phyloP scores from a whole-genome alignment of 2,329 filamentous ascomycete genomes.

The Aspergillus proliferans region DNA sequence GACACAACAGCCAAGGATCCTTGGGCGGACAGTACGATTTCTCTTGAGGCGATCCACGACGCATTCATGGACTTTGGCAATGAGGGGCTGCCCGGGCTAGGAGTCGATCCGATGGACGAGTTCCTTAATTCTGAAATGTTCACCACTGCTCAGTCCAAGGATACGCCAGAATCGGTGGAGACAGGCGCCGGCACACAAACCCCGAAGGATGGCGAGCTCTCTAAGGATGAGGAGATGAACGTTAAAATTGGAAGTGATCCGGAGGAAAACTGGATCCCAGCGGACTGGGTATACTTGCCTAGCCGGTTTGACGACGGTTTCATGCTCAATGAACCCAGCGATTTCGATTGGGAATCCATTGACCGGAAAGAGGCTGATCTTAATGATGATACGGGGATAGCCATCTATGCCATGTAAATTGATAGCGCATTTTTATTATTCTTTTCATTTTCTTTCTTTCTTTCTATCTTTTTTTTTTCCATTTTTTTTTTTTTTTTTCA shows the following conservation, averaged over 20 bases:
- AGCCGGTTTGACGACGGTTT: slow-evolving; percentile 19
- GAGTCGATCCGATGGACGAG: slow-evolving; percentile 32
- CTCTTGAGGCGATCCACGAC: slow-evolving; percentile 32
- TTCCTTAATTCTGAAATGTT: slow-evolving; percentile 34
- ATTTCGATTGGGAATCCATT: slow-evolving; percentile 36
- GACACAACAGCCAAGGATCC: slow-evolving; percentile 21
- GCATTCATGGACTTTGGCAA: slow-evolving; percentile 30
- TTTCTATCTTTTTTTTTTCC: neutral
- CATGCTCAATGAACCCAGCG: slow-evolving; percentile 21
- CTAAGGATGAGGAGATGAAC: slow-evolving; percentile 24
- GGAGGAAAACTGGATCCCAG: slow-evolving; percentile 26
- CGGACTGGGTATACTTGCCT: slow-evolving; percentile 29
- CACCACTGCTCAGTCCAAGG: slow-evolving; percentile 23
- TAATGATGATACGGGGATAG: slow-evolving; percentile 19
- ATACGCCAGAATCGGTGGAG: slow-evolving; percentile 35
- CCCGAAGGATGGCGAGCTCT: slow-evolving; percentile 30
- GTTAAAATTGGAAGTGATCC: slow-evolving; percentile 20
- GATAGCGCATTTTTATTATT: neutral
- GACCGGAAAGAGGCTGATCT: slow-evolving; percentile 24
- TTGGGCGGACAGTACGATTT: slow-evolving; percentile 34
- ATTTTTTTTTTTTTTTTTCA: neutral
- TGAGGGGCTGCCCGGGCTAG: slow-evolving; percentile 21
- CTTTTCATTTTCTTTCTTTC: neutral
- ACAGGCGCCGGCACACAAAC: slow-evolving; percentile 30
- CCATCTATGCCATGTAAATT: slow-evolving; percentile 24